Conservation (phyloP, 192 early-diverging fungal species). For the Coemansia sp. region DNA sequence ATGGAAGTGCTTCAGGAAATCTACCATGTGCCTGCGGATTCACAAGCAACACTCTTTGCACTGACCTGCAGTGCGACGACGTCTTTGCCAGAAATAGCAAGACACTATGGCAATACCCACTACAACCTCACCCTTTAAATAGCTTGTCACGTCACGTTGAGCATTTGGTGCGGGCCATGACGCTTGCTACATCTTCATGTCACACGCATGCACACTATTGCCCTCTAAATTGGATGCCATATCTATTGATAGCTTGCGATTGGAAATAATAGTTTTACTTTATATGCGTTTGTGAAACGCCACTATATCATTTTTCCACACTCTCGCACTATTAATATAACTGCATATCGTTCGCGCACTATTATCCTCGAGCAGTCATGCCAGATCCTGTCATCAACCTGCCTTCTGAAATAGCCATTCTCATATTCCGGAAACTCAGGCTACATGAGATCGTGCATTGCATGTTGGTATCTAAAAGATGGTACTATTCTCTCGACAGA, state of each 20-base stretch:
- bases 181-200: not conserved
- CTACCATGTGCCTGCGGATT: not conserved
- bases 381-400: conserved; percentile 24
- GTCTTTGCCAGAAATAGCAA: not conserved
- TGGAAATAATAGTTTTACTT: not conserved
- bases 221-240: not conserved
- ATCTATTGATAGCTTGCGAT: not conserved
- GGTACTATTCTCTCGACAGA: conserved; percentile 27
- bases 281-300: not conserved
- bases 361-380: conserved; percentile 24
- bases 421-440: conserved; percentile 36
- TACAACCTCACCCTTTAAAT: not conserved
- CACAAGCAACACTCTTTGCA: not conserved
- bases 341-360: conserved; percentile 7
- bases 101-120: no score
- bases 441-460: conserved; percentile 31
- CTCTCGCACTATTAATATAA: not conserved
- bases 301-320: not conserved
- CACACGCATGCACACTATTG: conserved; percentile 3
- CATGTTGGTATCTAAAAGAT: conserved; percentile 40
- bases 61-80: not conserved
- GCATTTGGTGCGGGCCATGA: not conserved
- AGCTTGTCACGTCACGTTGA: not conserved
- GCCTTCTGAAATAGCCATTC: conserved; percentile 27
- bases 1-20: not conserved